These are phyloP conservation scores for Geum urbanum DNA, from an alignment of 306 rosid genomes.

Conservation along the genomic window DNA sequence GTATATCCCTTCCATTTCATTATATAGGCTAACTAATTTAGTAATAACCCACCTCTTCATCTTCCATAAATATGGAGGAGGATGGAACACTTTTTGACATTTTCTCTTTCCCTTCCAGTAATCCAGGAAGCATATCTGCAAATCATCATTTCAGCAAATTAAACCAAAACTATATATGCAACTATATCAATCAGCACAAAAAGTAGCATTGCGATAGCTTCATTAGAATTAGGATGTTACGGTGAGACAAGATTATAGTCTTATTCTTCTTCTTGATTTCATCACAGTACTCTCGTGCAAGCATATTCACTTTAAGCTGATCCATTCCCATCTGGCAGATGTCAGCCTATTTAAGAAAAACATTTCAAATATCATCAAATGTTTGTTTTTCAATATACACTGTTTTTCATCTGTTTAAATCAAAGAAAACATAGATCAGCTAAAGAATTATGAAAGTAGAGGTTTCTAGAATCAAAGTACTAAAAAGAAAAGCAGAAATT, in stretches of 20 bases:
- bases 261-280: slow-evolving; percentile 67
- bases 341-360: slow-evolving; percentile 40
- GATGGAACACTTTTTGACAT: slow-evolving; percentile 84
- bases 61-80: slow-evolving; percentile 83
- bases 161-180: slow-evolving; percentile 5
- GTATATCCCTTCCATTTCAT: no score
- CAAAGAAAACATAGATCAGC: no score
- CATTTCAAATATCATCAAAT: no score
- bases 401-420: no score
- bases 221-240: slow-evolving; percentile 27
- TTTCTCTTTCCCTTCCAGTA: slow-evolving; percentile 79
- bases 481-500: no score
- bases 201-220: slow-evolving; percentile 2
- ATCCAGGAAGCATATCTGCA: slow-evolving; percentile 67
- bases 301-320: slow-evolving; percentile 82
- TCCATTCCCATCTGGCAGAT: slow-evolving; percentile 96
- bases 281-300: slow-evolving; percentile 82
- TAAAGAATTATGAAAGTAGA: no score
- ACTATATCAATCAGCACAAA: background rate
- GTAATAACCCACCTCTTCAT: slow-evolving; percentile 63
- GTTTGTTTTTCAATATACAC: no score
- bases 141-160: slow-evolving; percentile 18
- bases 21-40: no score
- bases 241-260: slow-evolving; percentile 80
- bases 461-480: no score